Evolutionary conservation across 768 basidiomycete species (phyloP).

Genomic region (Lactarius psammicola): DNA sequence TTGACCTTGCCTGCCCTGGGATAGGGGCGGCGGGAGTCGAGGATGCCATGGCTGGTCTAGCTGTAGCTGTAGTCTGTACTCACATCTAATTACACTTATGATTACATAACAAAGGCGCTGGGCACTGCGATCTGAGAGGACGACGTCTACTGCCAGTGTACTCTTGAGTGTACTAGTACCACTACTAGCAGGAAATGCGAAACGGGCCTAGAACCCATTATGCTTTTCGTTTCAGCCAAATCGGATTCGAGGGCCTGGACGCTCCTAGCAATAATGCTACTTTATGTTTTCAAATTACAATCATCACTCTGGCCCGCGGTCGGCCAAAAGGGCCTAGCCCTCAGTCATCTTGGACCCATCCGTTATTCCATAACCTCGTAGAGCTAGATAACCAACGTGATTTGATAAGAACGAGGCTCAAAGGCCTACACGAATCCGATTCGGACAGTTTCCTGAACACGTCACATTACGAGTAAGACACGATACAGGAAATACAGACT

Average conservation of each 20-base stretch:
- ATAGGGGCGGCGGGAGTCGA: conserved; percentile 39
- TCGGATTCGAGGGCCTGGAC: neutral
- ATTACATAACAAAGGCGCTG: conserved; percentile 2
- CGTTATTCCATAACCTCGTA: neutral
- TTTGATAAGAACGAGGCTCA: neutral
- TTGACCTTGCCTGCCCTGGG: conserved; percentile 61
- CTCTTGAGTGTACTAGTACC: no score
- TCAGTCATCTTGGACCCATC: neutral
- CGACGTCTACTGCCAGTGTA: no score
- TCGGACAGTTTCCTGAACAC: neutral
- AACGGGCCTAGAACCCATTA: neutral
- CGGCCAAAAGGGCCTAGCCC: neutral
- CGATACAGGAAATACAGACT: neutral
- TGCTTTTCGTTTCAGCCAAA: neutral
- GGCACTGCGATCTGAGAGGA: neutral
- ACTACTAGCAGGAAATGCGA: neutral
- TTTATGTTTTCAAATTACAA: neutral
- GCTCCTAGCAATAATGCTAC: neutral
- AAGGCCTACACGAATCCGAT: neutral
- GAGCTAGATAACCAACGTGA: neutral
- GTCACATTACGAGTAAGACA: neutral
- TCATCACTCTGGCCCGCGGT: neutral
- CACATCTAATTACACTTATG: neutral
- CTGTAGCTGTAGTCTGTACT: neutral
- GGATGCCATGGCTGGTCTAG: conserved; percentile 5